A percentile compares a stretch with the other conserved stretches of the same genome.
Conservation (phyloP, 2,329 filamentous ascomycete species). For the Dactylonectria estremocensis region DNA sequence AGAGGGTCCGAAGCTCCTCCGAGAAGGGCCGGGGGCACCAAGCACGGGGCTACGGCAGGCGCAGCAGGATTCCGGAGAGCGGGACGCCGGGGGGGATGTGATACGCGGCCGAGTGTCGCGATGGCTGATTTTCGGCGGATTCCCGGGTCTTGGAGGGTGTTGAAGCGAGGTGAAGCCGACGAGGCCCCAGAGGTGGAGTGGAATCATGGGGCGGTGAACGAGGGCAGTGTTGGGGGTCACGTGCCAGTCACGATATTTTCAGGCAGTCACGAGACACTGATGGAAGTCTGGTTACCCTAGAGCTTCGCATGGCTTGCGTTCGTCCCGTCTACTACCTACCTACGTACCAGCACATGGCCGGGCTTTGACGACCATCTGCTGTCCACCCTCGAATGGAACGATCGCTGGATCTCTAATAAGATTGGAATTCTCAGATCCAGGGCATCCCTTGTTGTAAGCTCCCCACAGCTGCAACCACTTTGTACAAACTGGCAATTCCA, state of each 20-base stretch:
- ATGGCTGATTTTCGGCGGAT: conserved; percentile 63
- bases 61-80: conserved; percentile 36
- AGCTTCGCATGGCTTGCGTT: neutral
- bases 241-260: neutral
- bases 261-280: conserved; percentile 5
- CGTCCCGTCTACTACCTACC: neutral
- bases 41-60: conserved; percentile 41
- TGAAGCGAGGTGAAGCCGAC: conserved; percentile 60
- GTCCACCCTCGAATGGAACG: conserved; percentile 3
- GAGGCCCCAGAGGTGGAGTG: conserved; percentile 39
- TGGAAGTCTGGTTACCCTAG: neutral
- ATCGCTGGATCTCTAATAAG: conserved; percentile 2
- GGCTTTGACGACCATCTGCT: conserved; percentile 4
- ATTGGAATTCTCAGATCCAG: neutral
- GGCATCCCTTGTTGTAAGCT: conserved; percentile 5
- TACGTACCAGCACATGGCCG: no score
- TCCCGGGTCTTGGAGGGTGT: conserved; percentile 55
- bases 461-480: conserved; percentile 11
- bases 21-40: conserved; percentile 25
- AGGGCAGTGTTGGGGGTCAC: conserved; percentile 27
- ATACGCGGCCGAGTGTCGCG: conserved; percentile 42
- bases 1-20: conserved; percentile 28
- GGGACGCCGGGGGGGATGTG: conserved; percentile 39
- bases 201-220: conserved; percentile 22
- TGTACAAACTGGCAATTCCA: neutral